Evolutionary conservation across 768 basidiomycete genomes (phyloP).

Genomic region (Boletellus ananiceps): DNA sequence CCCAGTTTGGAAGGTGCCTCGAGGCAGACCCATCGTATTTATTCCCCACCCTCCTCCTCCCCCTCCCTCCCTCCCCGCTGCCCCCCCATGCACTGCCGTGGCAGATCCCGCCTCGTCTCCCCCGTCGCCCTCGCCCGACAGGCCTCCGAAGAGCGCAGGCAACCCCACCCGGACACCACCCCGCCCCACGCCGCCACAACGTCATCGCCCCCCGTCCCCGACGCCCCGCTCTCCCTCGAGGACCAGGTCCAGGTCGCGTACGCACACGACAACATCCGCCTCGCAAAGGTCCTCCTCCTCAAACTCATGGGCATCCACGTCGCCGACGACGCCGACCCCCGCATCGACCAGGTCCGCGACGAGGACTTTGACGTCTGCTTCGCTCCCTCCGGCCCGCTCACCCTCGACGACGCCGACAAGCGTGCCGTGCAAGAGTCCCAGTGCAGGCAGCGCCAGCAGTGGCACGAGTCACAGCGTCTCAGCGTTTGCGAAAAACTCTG

Average conservation of each 20-base stretch:
- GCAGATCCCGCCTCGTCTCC: conserved; percentile 41
- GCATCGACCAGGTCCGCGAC: conserved; percentile 55
- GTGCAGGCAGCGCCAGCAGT: conserved; percentile 32
- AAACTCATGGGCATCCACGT: conserved; percentile 59
- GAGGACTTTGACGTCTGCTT: conserved; percentile 42
- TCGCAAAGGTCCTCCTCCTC: conserved; percentile 61
- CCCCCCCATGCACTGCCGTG: conserved; percentile 32
- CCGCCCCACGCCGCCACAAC: no score
- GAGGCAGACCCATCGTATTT: background rate
- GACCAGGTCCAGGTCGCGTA: conserved; percentile 68
- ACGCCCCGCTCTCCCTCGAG: conserved; percentile 37
- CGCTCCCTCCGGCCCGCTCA: conserved; percentile 35
- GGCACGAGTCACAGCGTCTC: conserved; percentile 35
- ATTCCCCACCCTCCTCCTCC: background rate
- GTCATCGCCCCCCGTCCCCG: no score
- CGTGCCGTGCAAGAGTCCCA: conserved; percentile 37
- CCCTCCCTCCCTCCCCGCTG: conserved; percentile 2
- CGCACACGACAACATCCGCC: conserved; percentile 60
- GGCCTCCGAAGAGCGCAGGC: conserved; percentile 40
- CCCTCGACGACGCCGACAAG: conserved; percentile 39
- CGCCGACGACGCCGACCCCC: conserved; percentile 54
- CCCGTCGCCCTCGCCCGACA: conserved; percentile 40
- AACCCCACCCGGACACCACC: conserved; percentile 9
- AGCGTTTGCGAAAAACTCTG: conserved; percentile 45
- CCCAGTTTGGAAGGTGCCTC: background rate